Conservation (phyloP, 257 asterid genomes). For the Handroanthus guayacan region DNA sequence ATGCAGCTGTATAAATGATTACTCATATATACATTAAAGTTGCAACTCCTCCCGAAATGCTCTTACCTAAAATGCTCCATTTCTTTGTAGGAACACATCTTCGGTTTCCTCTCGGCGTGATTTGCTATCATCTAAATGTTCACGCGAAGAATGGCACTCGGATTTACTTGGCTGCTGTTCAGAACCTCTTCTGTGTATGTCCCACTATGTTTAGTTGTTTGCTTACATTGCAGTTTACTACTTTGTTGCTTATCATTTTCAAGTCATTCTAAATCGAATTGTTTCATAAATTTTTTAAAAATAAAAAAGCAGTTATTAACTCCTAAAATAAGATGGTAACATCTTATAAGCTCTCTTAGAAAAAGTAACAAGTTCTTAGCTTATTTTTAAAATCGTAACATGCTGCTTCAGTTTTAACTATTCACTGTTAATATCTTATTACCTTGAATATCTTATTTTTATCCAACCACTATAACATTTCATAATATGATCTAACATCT, state of each 20-base stretch:
- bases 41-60: not conserved
- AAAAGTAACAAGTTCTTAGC: too few species aligned
- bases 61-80: conserved; percentile 3
- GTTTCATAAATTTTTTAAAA: not conserved
- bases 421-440: too few species aligned
- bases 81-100: conserved; percentile 62
- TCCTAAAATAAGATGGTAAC: too few species aligned
- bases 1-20: not conserved
- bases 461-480: too few species aligned
- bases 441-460: too few species aligned
- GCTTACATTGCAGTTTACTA: conserved; percentile 3
- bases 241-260: conserved; percentile 9
- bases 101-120: conserved; percentile 74
- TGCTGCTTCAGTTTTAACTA: too few species aligned
- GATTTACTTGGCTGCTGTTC: conserved; percentile 94
- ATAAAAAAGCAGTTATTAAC: too few species aligned
- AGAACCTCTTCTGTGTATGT: conserved; percentile 89
- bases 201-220: conserved; percentile 24
- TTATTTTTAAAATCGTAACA: too few species aligned
- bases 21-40: conserved; percentile 3
- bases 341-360: too few species aligned
- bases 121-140: conserved; percentile 62
- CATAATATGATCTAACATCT: too few species aligned
- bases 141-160: conserved; percentile 76
- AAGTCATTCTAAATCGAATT: not conserved